These are phyloP conservation scores for Gymnopus androsaceus DNA, from an alignment of 1,284 basidiomycete genomes.

Conservation along the genomic window DNA sequence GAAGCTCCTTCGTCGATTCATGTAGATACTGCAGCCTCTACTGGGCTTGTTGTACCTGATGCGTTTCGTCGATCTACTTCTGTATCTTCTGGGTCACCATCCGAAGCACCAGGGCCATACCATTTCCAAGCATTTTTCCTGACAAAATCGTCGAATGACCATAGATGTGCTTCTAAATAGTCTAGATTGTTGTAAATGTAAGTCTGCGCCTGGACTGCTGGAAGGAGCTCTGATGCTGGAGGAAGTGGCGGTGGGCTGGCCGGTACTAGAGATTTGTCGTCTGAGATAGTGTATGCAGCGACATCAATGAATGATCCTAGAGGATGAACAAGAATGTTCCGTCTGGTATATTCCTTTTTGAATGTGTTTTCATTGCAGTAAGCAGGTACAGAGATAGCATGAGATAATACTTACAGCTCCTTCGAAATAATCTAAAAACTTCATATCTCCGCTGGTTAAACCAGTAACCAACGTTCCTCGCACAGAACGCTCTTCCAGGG, in stretches of 20 bases:
- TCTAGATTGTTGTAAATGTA: conserved; percentile 66
- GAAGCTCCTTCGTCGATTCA: neutral
- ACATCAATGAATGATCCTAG: conserved; percentile 46
- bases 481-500: conserved; percentile 54
- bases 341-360: conserved; percentile 39
- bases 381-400: no score
- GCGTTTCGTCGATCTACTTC: conserved; percentile 43
- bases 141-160: conserved; percentile 79
- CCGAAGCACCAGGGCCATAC: conserved; percentile 47
- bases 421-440: conserved; percentile 74
- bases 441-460: conserved; percentile 59
- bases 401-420: conserved; percentile 59
- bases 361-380: no score
- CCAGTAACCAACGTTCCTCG: conserved; percentile 74
- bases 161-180: conserved; percentile 57
- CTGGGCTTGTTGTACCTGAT: neutral
- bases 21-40: neutral
- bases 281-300: conserved; percentile 28
- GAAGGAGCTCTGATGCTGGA: conserved; percentile 32
- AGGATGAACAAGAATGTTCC: conserved; percentile 55
- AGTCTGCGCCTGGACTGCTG: conserved; percentile 53
- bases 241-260: conserved; percentile 44
- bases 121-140: conserved; percentile 71
- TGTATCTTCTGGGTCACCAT: conserved; percentile 39
- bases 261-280: conserved; percentile 36